A percentile compares a stretch with the other conserved stretches of the same genome.
Conservation (phyloP, 176 grass and related monocot genomes). For the Saccharum spontaneum region DNA sequence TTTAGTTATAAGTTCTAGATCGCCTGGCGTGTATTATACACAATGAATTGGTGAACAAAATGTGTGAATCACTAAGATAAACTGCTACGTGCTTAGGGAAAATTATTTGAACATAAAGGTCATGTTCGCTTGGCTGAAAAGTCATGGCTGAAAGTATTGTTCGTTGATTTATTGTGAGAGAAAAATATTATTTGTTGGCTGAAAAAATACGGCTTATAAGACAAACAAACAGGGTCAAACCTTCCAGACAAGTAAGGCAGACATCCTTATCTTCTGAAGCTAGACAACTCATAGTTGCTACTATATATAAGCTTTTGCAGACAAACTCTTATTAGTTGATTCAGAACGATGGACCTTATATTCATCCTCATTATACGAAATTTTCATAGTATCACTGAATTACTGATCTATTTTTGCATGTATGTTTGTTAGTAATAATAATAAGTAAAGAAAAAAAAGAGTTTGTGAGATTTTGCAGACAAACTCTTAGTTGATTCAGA, state of each 20-base stretch:
- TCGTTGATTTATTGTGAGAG: too few relatives aligned
- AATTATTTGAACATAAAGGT: neutral
- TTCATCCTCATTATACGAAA: too few relatives aligned
- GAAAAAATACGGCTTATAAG: too few relatives aligned
- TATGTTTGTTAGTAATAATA: too few relatives aligned
- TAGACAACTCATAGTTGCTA: slow-evolving; percentile 35
- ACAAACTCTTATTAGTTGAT: slow-evolving; percentile 61
- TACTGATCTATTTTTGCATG: too few relatives aligned
- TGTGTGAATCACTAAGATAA: slow-evolving; percentile 1
- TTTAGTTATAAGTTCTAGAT: slow-evolving; percentile 79
- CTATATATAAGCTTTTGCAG: slow-evolving; percentile 52
- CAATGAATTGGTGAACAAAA: neutral
- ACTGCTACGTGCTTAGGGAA: neutral
- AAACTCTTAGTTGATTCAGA: too few relatives aligned
- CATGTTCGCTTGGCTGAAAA: too few relatives aligned
- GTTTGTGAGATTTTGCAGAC: neutral
- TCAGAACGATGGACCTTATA: slow-evolving; percentile 36
- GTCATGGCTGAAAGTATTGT: too few relatives aligned
- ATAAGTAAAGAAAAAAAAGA: neutral
- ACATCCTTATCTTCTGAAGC: slow-evolving; percentile 87
- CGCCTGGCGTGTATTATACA: slow-evolving; percentile 75
- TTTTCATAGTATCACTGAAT: too few relatives aligned
- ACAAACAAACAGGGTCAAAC: slow-evolving; percentile 11
- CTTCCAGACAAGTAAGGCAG: slow-evolving; percentile 90
- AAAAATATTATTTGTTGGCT: too few relatives aligned